phyloP scores from a whole-genome alignment of 805 yeast genomes.

The Lachancea fermentati region DNA sequence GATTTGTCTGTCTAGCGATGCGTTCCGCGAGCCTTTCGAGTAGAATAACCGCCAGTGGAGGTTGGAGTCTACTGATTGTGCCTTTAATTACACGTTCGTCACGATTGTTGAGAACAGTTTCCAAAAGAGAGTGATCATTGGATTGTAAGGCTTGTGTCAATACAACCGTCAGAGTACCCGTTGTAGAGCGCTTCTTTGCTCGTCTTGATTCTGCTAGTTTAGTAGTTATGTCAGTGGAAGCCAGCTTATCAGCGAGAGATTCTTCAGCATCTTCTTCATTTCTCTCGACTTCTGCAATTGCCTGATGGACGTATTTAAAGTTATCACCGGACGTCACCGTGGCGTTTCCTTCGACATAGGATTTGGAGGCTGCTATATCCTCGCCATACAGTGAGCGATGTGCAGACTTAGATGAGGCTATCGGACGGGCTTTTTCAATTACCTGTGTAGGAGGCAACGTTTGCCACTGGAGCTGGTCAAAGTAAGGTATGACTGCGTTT shows the following conservation, averaged over 20 bases:
- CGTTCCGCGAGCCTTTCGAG: slow-evolving; percentile 56
- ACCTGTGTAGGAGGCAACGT: slow-evolving; percentile 28
- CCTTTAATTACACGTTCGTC: slow-evolving; percentile 48
- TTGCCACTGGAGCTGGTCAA: slow-evolving; percentile 49
- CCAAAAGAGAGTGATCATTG: slow-evolving; percentile 80
- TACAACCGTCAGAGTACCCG: slow-evolving; percentile 79
- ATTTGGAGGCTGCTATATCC: slow-evolving; percentile 48
- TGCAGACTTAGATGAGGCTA: slow-evolving; percentile 8
- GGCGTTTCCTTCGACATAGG: slow-evolving; percentile 57
- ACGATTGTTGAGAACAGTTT: slow-evolving; percentile 61
- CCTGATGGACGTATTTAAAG: slow-evolving; percentile 46
- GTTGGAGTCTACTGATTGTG: slow-evolving; percentile 51
- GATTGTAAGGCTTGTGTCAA: slow-evolving; percentile 83
- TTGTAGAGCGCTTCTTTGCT: slow-evolving; percentile 46
- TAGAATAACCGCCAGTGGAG: slow-evolving; percentile 48
- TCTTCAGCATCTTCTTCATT: slow-evolving; percentile 40
- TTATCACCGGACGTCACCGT: slow-evolving; percentile 61
- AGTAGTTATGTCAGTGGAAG: slow-evolving; percentile 17
- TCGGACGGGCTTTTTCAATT: slow-evolving; percentile 12
- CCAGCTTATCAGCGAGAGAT: slow-evolving; percentile 47
- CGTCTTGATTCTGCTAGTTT: slow-evolving; percentile 27
- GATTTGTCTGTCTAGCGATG: slow-evolving; percentile 51
- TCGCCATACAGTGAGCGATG: slow-evolving; percentile 27
- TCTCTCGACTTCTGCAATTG: slow-evolving; percentile 38
- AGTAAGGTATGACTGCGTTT: slow-evolving; percentile 49